phyloP scores from a whole-genome alignment of 192 early-diverging fungal genomes.

The Backusella sp. region DNA sequence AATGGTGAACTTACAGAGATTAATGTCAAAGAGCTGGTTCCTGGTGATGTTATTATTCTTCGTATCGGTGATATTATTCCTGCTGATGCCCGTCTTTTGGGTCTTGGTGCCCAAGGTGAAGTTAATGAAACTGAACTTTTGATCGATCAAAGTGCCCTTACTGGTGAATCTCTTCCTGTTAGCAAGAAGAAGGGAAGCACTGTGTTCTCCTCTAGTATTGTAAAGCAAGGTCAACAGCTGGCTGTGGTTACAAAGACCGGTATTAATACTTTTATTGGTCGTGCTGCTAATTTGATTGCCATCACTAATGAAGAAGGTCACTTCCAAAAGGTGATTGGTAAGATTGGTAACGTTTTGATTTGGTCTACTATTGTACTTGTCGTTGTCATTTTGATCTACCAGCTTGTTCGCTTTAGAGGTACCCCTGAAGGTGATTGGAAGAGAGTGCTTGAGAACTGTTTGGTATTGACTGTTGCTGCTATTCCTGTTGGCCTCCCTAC shows the following conservation, averaged over 20 bases:
- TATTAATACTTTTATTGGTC: constrained; percentile 85
- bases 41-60: constrained; percentile 81
- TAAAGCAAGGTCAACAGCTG: constrained; percentile 91
- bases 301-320: constrained; percentile 86
- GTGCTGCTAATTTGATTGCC: constrained; percentile 85
- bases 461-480: constrained; percentile 87
- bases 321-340: constrained; percentile 92
- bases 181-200: constrained; percentile 74
- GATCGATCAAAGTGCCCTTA: constrained; percentile 89
- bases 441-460: constrained; percentile 60
- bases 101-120: constrained; percentile 68
- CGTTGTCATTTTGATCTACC: constrained; percentile 69
- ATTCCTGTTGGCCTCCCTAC: constrained; percentile 93
- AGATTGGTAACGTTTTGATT: constrained; percentile 91
- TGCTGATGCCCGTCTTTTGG: constrained; percentile 77
- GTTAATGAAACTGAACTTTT: constrained; percentile 67
- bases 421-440: constrained; percentile 42
- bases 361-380: constrained; percentile 73
- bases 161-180: constrained; percentile 89
- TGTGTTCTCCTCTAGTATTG: constrained; percentile 85
- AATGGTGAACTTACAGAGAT: constrained; percentile 72
- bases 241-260: constrained; percentile 90
- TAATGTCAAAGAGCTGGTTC: constrained; percentile 71
- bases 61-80: constrained; percentile 93
- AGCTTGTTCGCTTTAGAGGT: constrained; percentile 45